phyloP scores from a whole-genome alignment of 2,329 filamentous ascomycete species.

The Fusarium secorum region DNA sequence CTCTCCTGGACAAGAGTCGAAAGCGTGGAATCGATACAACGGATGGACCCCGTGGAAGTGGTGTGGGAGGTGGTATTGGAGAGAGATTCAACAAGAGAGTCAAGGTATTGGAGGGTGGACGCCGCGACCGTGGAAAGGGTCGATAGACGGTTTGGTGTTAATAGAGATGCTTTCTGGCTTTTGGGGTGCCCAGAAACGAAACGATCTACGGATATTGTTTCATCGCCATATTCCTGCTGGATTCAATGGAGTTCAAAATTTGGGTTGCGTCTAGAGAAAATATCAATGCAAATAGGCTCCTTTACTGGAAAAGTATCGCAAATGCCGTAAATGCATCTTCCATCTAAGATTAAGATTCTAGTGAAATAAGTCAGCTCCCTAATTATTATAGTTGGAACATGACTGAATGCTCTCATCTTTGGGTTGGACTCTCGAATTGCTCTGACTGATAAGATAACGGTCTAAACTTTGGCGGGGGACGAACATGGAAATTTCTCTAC shows the following conservation, averaged over 20 bases:
- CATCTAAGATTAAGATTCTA: neutral
- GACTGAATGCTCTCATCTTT: neutral
- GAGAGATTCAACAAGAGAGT: conserved; percentile 77
- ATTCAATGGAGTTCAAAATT: neutral
- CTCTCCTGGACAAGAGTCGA: conserved; percentile 81
- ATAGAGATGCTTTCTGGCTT: conserved; percentile 15
- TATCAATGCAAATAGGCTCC: neutral
- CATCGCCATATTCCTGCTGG: neutral
- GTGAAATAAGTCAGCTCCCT: neutral
- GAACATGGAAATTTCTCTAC: conserved; percentile 34
- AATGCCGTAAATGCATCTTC: neutral
- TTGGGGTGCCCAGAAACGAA: neutral
- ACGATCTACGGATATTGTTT: neutral
- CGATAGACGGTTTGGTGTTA: conserved; percentile 40
- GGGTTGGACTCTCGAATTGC: neutral
- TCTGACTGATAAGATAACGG: conserved; percentile 34
- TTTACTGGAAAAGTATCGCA: neutral
- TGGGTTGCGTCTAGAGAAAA: neutral
- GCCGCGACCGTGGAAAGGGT: conserved; percentile 54
- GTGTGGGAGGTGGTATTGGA: conserved; percentile 68
- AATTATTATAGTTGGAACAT: too few relatives aligned
- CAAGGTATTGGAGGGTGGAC: conserved; percentile 61
- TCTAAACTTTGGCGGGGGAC: conserved; percentile 37
- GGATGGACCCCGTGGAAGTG: conserved; percentile 75
- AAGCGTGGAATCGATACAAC: conserved; percentile 75